These are phyloP conservation scores for Plasmopara muralis DNA, from an alignment of 352 stramenopile genomes.

Conservation along the genomic window DNA sequence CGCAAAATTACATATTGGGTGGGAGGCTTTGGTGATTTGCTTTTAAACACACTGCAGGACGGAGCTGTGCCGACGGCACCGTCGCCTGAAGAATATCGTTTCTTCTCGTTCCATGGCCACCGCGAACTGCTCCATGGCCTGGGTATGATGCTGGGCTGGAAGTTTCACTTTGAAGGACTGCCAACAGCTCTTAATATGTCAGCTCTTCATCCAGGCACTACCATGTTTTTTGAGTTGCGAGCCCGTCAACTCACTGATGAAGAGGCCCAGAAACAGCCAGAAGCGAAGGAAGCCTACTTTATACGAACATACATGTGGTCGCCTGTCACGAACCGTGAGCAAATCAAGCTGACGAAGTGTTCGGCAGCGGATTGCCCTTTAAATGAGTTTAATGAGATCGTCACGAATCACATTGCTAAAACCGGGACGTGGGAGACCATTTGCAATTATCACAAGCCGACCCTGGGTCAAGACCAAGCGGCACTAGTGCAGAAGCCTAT, in stretches of 20 bases:
- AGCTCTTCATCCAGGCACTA: constrained; percentile 60
- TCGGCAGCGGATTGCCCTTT: constrained; percentile 62
- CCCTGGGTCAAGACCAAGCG: constrained; percentile 12
- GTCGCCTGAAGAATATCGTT: constrained; percentile 51
- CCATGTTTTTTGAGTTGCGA: constrained; percentile 80
- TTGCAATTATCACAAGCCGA: constrained; percentile 54
- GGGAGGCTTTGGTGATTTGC: constrained; percentile 59
- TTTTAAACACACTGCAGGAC: constrained; percentile 53
- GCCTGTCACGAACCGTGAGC: constrained; percentile 52
- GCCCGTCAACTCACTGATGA: constrained; percentile 16
- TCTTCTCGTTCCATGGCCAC: constrained; percentile 79
- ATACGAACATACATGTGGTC: constrained; percentile 77
- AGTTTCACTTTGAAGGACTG: constrained; percentile 66
- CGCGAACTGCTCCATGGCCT: constrained; percentile 71
- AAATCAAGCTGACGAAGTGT: constrained; percentile 73
- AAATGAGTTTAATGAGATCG: constrained; percentile 70
- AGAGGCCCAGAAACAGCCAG: constrained; percentile 14
- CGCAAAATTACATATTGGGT: constrained; percentile 81
- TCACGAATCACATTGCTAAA: constrained; percentile 48
- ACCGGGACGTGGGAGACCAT: constrained; percentile 81
- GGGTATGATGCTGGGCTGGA: constrained; percentile 73
- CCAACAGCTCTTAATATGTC: constrained; percentile 60
- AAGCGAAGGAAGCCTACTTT: constrained; percentile 41
- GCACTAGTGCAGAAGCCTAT: constrained; percentile 8
- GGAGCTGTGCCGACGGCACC: constrained; percentile 44